Evolutionary conservation across 2,329 filamentous ascomycete species (phyloP).

Genomic region (Apiospora malaysiana): DNA sequence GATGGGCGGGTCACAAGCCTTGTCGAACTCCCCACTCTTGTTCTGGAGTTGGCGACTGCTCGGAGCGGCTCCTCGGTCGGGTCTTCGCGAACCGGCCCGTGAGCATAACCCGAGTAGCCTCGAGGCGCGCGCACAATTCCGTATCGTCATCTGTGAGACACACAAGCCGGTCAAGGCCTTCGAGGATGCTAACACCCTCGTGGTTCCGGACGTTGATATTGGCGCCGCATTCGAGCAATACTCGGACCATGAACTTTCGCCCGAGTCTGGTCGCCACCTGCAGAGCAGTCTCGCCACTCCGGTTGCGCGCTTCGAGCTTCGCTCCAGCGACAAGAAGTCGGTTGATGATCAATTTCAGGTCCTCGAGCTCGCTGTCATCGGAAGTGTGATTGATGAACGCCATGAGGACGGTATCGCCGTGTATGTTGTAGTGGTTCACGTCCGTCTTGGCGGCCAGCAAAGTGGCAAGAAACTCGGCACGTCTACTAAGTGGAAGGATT

Average conservation of each 20-base stretch:
- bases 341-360: slow-evolving; percentile 52
- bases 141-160: slow-evolving; percentile 38
- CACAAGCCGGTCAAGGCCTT: slow-evolving; percentile 51
- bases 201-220: slow-evolving; percentile 54
- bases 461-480: slow-evolving; percentile 31
- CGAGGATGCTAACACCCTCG: slow-evolving; percentile 50
- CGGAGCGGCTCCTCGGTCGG: slow-evolving; percentile 1
- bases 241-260: slow-evolving; percentile 56
- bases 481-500: slow-evolving; percentile 25
- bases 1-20: neutral
- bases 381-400: slow-evolving; percentile 57
- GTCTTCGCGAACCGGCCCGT: slow-evolving; percentile 42
- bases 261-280: slow-evolving; percentile 60
- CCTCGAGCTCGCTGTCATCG: slow-evolving; percentile 50
- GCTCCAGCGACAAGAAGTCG: slow-evolving; percentile 50
- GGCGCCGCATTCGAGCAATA: slow-evolving; percentile 53
- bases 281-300: slow-evolving; percentile 60
- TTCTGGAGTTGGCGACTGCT: neutral
- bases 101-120: slow-evolving; percentile 53
- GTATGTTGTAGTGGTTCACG: slow-evolving; percentile 57
- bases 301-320: slow-evolving; percentile 56
- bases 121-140: slow-evolving; percentile 47
- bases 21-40: slow-evolving; percentile 2
- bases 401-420: slow-evolving; percentile 62
- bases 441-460: slow-evolving; percentile 49